Base-by-base conservation (phyloP, 164 flowering plant species). In the Berberis vulgaris region DNA sequence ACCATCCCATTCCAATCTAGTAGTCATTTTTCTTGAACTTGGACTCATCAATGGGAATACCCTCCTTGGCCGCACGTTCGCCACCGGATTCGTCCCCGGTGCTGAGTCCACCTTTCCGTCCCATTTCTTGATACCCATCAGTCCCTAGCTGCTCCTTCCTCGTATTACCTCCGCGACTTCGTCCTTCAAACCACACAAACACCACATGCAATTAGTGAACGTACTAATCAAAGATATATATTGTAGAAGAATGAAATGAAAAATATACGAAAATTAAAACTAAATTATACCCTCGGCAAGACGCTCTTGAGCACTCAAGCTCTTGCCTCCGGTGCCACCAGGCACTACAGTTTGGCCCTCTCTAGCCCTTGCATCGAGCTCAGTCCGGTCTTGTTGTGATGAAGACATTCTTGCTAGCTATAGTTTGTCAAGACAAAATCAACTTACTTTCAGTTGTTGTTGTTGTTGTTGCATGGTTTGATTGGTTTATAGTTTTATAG, bases 261-360 rank as follows among this genome's bases (percentile, higher is more conserved):
- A 26, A 26, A 13, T 2, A 54, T 6, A 54, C 44, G 49, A 53
- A 53, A 54, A 43, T 13, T 7, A 7, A 42, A 58, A 41, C 5
- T 43, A 13, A 60, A 57, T 41, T 11, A 41, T 10, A 82, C 97
- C 97, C 77, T 88, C 89, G 43, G 91, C 90, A 0, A 91, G 85
- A 65, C 81, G 87, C 52, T 86, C 85, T 59, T 88, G 96, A 42
- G 97, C 97, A 70, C 84, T 88, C 4, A 85, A 85, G 82, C 87
- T 85, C 73, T 81, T 85, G 56, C 96, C 96, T 9, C 95, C 89
- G 0, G 89, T 88, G 0, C 91, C 96, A 7, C 87, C 91, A 10
- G 89, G 95, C 40, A 86, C 73, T 0, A 88, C 96, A 1, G 91
- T 86, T 80, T 88, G 86, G 38, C 95, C 96, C 43, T 80, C 80